Base-by-base conservation (phyloP, 1,284 basidiomycete species). In the Apiotrichum gamsii region DNA sequence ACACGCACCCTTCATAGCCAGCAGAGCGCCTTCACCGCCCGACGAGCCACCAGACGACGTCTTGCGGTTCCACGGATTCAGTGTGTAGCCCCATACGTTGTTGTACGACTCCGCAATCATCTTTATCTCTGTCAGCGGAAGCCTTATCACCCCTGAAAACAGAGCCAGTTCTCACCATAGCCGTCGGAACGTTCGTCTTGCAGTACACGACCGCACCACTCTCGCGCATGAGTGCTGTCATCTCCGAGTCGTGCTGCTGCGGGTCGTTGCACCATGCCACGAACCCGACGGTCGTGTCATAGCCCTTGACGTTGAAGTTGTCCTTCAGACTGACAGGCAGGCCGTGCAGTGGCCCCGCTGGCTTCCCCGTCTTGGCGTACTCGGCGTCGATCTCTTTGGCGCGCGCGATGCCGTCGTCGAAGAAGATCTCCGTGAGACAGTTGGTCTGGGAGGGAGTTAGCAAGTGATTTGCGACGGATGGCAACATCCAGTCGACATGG, bases 31-130 rank as follows among this genome's bases (percentile, higher is more conserved):
- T 59, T 82, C 80, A 5, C 82, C 82, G 4, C 82, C 82, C 2
- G 78, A 80, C 0, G 79, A 81, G 10, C 82, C 82, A 13, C 82
- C 82, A 1, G 69, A 67, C 5, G 79, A 79, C 24, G 79, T 65
- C 21, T 61, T 65, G 5, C 78, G 72, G 61, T 84, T 83, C 57
- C 69, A 67, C 0, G 82, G 82, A 58, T 85, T 87, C 25, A 74
- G 52, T 0, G 85, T 88, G 43, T 82, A 76, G 3, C 84, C 85
- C 58, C 84, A 87, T 28, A 75, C 59, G 42, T 69, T 63, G 56
- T 67, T 67, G 53, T 67, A 64, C 5, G 52, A 51, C 41, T 67
- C 65, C 14, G 62, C 54, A 21, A 63, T 64, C 66, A 67, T 65
- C 49, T 51, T 30, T 9, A n/a, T 16, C 11, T 19, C 4, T 5